Conservation (phyloP, 352 stramenopile genomes). For the Phytophthora citricola region DNA sequence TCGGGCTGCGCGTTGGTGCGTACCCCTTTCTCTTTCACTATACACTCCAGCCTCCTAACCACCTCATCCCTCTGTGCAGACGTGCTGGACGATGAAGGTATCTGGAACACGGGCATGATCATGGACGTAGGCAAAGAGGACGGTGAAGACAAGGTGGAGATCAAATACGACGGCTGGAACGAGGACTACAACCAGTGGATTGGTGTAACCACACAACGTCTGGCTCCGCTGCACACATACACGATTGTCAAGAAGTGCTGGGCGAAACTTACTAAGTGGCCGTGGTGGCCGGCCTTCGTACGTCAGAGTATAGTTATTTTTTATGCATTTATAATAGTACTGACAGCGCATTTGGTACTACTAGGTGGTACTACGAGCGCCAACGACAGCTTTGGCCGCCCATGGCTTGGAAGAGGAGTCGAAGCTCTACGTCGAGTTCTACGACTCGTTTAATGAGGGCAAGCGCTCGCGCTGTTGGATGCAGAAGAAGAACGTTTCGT, state of each 20-base stretch:
- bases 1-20: conserved; percentile 74
- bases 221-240: conserved; percentile 82
- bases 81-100: conserved; percentile 83
- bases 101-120: conserved; percentile 83
- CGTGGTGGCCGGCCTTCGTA: conserved; percentile 85
- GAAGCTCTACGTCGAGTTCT: conserved; percentile 87
- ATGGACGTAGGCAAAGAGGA: conserved; percentile 71
- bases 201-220: conserved; percentile 51
- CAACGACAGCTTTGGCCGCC: conserved; percentile 57
- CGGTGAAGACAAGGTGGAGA: conserved; percentile 59
- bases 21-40: conserved; percentile 1
- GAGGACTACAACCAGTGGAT: conserved; percentile 88
- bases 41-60: neutral
- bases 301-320: conserved; percentile 20
- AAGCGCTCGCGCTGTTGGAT: conserved; percentile 86
- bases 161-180: conserved; percentile 87
- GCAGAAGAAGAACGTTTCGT: conserved; percentile 80
- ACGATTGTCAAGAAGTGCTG: conserved; percentile 89
- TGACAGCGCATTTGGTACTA: neutral
- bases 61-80: conserved; percentile 40
- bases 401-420: conserved; percentile 69
- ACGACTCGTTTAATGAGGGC: conserved; percentile 75
- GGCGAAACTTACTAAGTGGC: conserved; percentile 86
- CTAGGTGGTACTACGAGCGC: conserved; percentile 75
- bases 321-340: conserved; percentile 15